Percentiles rank a stretch among this genome's conserved stretches.
Evolutionary conservation across 2,329 filamentous ascomycete species (phyloP).

Genomic region (Torrubiella hemipterigena): DNA sequence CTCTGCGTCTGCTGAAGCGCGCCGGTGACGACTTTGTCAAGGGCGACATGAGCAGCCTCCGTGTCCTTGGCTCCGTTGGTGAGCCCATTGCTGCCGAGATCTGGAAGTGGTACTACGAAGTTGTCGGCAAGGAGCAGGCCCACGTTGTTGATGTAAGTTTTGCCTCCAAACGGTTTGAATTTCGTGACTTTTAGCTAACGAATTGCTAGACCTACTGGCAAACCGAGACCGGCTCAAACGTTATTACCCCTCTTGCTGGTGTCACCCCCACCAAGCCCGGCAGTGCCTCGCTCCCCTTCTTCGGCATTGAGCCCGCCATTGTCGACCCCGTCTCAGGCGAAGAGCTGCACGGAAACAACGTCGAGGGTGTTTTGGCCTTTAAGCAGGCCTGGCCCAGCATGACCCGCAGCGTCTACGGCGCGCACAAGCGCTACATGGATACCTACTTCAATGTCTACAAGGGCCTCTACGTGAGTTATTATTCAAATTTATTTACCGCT

Average conservation of each 20-base stretch:
- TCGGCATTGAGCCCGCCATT: slow-evolving; percentile 94
- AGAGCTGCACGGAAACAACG: slow-evolving; percentile 89
- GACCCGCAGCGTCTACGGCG: slow-evolving; percentile 94
- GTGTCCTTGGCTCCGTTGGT: slow-evolving; percentile 87
- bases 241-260: slow-evolving; percentile 86
- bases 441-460: slow-evolving; percentile 97
- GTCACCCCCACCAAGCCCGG: slow-evolving; percentile 95
- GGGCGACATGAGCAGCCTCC: slow-evolving; percentile 76
- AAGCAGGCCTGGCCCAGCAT: slow-evolving; percentile 98
- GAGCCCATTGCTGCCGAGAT: slow-evolving; percentile 97
- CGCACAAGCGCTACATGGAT: slow-evolving; percentile 97
- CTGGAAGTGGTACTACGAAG: slow-evolving; percentile 99
- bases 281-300: slow-evolving; percentile 92
- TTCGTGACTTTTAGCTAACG: slow-evolving; percentile 7
- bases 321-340: slow-evolving; percentile 92
- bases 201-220: slow-evolving; percentile 87
- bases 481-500: slow-evolving; percentile 5
- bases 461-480: slow-evolving; percentile 79
- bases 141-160: slow-evolving; percentile 83
- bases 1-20: slow-evolving; percentile 84
- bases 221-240: slow-evolving; percentile 94
- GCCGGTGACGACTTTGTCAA: slow-evolving; percentile 89
- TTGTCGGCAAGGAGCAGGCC: slow-evolving; percentile 83
- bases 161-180: rapidly evolving
- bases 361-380: slow-evolving; percentile 92